These are phyloP conservation scores for Corymbia calophylla DNA, from an alignment of 441 rosid genomes.

Conservation along the genomic window DNA sequence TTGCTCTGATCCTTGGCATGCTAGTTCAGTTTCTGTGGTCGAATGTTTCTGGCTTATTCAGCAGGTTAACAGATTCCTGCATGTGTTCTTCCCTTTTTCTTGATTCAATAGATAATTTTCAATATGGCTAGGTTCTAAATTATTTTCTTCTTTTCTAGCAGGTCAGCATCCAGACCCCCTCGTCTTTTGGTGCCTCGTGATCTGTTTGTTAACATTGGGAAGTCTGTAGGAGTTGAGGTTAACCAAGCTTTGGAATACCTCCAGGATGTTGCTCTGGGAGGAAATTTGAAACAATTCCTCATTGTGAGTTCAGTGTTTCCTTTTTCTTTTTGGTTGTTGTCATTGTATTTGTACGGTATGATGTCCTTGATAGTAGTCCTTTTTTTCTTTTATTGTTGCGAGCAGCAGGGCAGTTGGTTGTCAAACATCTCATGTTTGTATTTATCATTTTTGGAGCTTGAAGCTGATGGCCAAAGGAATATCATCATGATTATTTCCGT, in stretches of 20 bases:
- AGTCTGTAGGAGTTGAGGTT: slow-evolving; percentile 51
- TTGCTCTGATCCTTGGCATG: slow-evolving; percentile 73
- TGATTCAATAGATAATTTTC: background rate
- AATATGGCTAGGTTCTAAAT: background rate
- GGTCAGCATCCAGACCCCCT: slow-evolving; percentile 62
- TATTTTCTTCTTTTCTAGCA: slow-evolving; percentile 13
- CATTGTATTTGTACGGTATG: background rate
- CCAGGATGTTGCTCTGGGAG: slow-evolving; percentile 72
- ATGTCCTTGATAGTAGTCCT: background rate
- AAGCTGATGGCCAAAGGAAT: background rate
- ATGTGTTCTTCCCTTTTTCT: background rate
- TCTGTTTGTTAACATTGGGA: slow-evolving; percentile 57
- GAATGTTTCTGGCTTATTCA: slow-evolving; percentile 62
- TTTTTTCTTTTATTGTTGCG: background rate
- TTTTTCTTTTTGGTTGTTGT: background rate
- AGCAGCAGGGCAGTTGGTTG: background rate
- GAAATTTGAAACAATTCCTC: slow-evolving; percentile 71
- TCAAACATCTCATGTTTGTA: background rate
- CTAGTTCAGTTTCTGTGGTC: slow-evolving; percentile 76
- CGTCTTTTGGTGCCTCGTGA: slow-evolving; percentile 74
- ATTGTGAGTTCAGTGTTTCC: slow-evolving; percentile 30
- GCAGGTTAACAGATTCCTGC: slow-evolving; percentile 31
- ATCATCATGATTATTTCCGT: background rate
- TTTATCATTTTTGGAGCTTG: background rate
- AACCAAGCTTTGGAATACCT: slow-evolving; percentile 56